phyloP scores from a whole-genome alignment of 352 stramenopile species.

The Blastocystis sp. region DNA sequence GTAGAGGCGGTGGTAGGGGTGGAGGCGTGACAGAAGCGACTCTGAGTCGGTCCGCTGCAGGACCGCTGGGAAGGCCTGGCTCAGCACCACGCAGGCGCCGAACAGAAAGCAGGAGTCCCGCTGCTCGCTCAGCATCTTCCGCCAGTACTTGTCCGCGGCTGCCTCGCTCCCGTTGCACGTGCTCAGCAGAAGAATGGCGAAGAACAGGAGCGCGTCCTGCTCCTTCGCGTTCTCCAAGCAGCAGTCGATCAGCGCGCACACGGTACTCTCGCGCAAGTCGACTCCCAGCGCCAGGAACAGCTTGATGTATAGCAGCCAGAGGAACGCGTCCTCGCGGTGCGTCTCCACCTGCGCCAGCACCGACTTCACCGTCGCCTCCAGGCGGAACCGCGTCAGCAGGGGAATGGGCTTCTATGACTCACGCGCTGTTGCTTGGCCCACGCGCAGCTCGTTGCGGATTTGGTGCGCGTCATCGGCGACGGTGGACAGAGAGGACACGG shows the following conservation, averaged over 20 bases:
- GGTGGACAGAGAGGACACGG: neutral
- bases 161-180: neutral
- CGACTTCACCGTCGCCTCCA: neutral
- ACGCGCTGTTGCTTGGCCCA: neutral
- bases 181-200: neutral
- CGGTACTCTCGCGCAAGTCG: conserved; percentile 15
- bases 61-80: neutral
- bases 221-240: neutral
- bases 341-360: conserved; percentile 18
- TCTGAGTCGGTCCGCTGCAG: neutral
- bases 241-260: conserved; percentile 7
- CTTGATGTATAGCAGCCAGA: conserved; percentile 56
- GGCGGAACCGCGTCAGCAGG: neutral
- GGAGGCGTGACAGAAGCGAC: neutral
- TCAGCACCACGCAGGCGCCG: neutral
- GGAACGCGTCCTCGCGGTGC: neutral
- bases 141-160: neutral
- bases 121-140: neutral
- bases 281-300: conserved; percentile 25
- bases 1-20: neutral
- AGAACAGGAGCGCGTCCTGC: neutral
- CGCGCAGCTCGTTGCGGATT: neutral
- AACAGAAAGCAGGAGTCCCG: neutral
- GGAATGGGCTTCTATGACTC: conserved; percentile 17
- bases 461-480: neutral